Base-by-base conservation (phyloP, 495 filamentous ascomycete species). In the Cairneyella variabilis region DNA sequence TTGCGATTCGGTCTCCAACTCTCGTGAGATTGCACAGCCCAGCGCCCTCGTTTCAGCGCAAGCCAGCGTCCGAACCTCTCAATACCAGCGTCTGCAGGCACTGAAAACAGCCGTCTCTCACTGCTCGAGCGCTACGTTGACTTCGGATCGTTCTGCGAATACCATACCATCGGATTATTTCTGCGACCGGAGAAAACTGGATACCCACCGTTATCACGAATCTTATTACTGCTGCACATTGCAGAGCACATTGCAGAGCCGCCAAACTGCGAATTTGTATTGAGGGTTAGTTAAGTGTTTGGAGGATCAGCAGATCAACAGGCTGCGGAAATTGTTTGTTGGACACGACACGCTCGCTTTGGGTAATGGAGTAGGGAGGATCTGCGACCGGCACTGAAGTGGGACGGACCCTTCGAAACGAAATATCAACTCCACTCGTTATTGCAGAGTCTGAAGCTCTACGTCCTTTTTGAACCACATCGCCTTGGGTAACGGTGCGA, bases 1-100 rank as follows among this genome's bases (percentile, higher is more conserved):
- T 20, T 10, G 40, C 12, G 12, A 21, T 7, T 22, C 40, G 7
- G 12, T 20, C 21, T 48, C 32, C 25, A 42, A 30, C 14, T 16
- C 8, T 40, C 34, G 34, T 41, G 43, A 55, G 43, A 56, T 47
- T 51, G 54, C 54, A 57, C 54, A 57, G 54, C 54, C 54, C 53
- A 56, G 22, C 25, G 10, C 21, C 46, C 21, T 37, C 39, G 54
- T 57, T 57, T 57, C 54, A 57, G 10, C 53, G 2, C n/a, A 5
- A 30, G 21, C 23, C 27, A 38, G 30, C 27, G 23, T 45, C 21
- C 18, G 30, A 39, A 46, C 28, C n/a, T n/a, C n/a, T n/a, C n/a
- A n/a, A n/a, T n/a, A n/a, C n/a, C n/a, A n/a, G n/a, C n/a, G n/a
- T n/a, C n/a, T n/a, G n/a, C n/a, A n/a, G n/a, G n/a, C n/a, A n/a